Evolutionary conservation across 495 filamentous ascomycete species (phyloP).

Genomic region (Polyplosphaeria fusca): DNA sequence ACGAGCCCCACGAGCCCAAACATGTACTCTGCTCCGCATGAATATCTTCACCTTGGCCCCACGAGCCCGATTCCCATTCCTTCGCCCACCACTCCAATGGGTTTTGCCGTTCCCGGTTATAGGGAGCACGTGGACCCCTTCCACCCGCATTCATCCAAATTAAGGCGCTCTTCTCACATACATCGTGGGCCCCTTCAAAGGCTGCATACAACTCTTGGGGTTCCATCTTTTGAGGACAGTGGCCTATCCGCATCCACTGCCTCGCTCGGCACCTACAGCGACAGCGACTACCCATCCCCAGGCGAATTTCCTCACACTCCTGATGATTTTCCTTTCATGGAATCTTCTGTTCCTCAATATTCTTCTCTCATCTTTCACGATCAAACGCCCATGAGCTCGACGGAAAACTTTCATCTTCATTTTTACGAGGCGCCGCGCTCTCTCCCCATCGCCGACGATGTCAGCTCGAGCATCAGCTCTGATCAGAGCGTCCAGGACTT

Average conservation of each 20-base stretch:
- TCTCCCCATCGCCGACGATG: conserved; percentile 35
- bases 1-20: conserved; percentile 25
- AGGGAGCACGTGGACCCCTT: conserved; percentile 37
- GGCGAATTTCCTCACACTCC: conserved; percentile 44
- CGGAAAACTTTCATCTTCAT: conserved; percentile 29
- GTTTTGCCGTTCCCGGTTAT: conserved; percentile 38
- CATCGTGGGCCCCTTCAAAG: conserved; percentile 41
- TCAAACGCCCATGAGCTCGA: conserved; percentile 31
- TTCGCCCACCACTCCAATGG: conserved; percentile 28
- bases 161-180: conserved; percentile 23
- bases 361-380: conserved; percentile 24
- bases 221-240: conserved; percentile 38
- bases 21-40: conserved; percentile 28
- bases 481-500: conserved; percentile 39
- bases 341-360: conserved; percentile 31
- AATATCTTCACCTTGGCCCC: conserved; percentile 26
- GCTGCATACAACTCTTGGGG: conserved; percentile 43
- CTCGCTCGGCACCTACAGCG: conserved; percentile 46
- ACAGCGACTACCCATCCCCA: conserved; percentile 47
- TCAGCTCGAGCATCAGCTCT: conserved; percentile 42
- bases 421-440: conserved; percentile 33
- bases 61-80: conserved; percentile 41
- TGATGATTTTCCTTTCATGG: conserved; percentile 35
- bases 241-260: conserved; percentile 45
- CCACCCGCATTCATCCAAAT: conserved; percentile 32